These are phyloP conservation scores for Acanthochlamys bracteata DNA, from an alignment of 106 monocot genomes.

Conservation along the genomic window DNA sequence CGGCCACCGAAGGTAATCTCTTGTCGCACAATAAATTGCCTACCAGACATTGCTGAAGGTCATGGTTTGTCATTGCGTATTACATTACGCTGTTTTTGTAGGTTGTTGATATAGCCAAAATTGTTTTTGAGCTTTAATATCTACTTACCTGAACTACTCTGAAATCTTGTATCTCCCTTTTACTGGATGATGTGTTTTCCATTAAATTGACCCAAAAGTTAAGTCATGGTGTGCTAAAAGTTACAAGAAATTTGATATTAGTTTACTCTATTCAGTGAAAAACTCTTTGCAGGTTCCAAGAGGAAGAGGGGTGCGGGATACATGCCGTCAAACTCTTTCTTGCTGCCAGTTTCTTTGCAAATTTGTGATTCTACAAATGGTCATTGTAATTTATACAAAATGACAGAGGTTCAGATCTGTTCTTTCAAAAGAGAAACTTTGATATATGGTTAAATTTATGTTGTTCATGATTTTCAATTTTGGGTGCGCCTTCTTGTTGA, in stretches of 20 bases:
- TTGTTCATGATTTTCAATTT: too few relatives aligned
- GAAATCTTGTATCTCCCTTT: too few relatives aligned
- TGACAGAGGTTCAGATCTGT: not conserved
- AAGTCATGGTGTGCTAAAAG: not conserved
- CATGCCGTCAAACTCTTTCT: conserved; percentile 12
- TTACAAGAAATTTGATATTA: not conserved
- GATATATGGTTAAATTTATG: too few relatives aligned
- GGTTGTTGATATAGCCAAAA: too few relatives aligned
- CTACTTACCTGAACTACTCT: too few relatives aligned
- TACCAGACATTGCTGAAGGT: not conserved
- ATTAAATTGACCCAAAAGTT: too few relatives aligned
- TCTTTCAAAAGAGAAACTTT: too few relatives aligned
- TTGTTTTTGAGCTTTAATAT: too few relatives aligned
- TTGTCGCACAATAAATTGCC: not conserved
- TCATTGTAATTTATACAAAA: not conserved
- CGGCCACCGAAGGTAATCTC: conserved; percentile 73
- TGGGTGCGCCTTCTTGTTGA: too few relatives aligned
- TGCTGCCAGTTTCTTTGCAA: conserved; percentile 43
- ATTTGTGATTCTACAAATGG: conserved; percentile 17
- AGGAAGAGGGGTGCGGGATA: conserved; percentile 13
- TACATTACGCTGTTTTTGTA: too few relatives aligned
- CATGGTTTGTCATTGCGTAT: too few relatives aligned
- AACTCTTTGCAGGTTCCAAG: conserved; percentile 23
- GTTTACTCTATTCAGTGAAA: not conserved
- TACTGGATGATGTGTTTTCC: too few relatives aligned